These are phyloP conservation scores for Suillus weaverae DNA, from an alignment of 768 basidiomycete species.

Conservation along the genomic window DNA sequence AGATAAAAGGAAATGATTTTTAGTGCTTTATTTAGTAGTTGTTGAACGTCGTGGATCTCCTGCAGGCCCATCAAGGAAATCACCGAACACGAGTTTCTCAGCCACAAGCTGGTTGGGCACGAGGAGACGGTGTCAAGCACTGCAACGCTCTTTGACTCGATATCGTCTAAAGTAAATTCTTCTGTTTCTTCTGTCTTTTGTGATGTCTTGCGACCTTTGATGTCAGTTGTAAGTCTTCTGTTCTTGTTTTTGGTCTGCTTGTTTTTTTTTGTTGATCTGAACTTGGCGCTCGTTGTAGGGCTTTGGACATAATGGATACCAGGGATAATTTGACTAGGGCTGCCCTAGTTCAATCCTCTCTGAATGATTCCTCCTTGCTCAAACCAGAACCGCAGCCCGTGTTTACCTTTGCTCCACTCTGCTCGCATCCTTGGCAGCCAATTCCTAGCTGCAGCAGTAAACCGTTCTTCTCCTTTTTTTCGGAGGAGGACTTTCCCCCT, in stretches of 20 bases:
- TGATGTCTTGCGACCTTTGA: slow-evolving; percentile 27
- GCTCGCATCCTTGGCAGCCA: slow-evolving; percentile 20
- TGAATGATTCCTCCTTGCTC: slow-evolving; percentile 12
- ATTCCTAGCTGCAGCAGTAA: slow-evolving; percentile 24
- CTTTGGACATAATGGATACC: slow-evolving; percentile 34
- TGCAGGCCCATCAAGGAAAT: slow-evolving; percentile 23
- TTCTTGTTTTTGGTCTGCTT: slow-evolving; percentile 1
- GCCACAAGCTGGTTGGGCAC: slow-evolving; percentile 29
- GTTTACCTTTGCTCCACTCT: slow-evolving; percentile 17
- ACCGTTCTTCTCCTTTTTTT: slow-evolving; percentile 20
- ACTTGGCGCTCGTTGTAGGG: slow-evolving; percentile 20
- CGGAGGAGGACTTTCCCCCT: slow-evolving; percentile 16
- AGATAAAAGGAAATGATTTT: slow-evolving; percentile 16
- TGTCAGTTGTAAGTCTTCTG: slow-evolving; percentile 19
- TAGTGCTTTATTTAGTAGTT: slow-evolving; percentile 9
- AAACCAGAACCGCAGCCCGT: slow-evolving; percentile 18
- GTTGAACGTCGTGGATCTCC: slow-evolving; percentile 4
- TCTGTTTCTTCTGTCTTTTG: slow-evolving; percentile 13
- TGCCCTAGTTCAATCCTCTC: slow-evolving; percentile 22
- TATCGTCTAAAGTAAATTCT: slow-evolving; percentile 3
- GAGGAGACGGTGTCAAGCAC: slow-evolving; percentile 24
- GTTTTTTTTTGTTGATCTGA: slow-evolving; percentile 1
- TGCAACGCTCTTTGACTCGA: slow-evolving; percentile 9
- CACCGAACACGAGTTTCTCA: slow-evolving; percentile 36
- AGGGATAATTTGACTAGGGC: slow-evolving; percentile 32